Base-by-base conservation (phyloP, 495 filamentous ascomycete species). In the Emericellopsis terricola region DNA sequence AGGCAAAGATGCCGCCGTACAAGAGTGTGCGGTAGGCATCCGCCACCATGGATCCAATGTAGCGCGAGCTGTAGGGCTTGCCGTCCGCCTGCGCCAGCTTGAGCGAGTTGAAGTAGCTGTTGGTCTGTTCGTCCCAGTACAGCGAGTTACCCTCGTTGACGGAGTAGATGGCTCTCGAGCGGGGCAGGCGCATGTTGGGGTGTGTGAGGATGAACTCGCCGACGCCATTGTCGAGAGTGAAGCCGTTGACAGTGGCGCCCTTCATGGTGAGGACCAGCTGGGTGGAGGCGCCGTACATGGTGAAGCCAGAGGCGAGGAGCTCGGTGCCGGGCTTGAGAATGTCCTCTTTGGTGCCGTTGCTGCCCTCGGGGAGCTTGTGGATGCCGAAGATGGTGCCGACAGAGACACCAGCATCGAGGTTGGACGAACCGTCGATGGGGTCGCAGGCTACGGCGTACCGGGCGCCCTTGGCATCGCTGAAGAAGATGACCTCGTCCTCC, bases 121-220 rank as follows among this genome's bases (percentile, higher is more conserved):
- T 86, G 47, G 78, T 76, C 41, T 77, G 69, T 18, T 92, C 81
- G 24, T 89, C 78, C 89, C 89, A 97, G 67, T 94, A 94, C 37
- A 81, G 61, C 47, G 76, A 83, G 67, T 97, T 96, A 39, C 89
- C 89, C 62, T 97, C 89, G 59, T 97, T 97, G 59, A 93, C 85
- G 30, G 83, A 92, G 72, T 97, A 97, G 52, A 97, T 97, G 37
- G 74, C 61, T 30, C 86, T 68, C 53, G 65, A 65, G 50, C 64
- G 62, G 17, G 89, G 89, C 29, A 97, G 73, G 27, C 61, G 57
- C 86, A 97, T 96, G 51, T 94, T 60, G 19, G 89, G 87, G 57
- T 97, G 89, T 5, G 89, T 92, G 31, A 96, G 69, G 61, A 97
- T 97, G 63, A 97, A 97, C 64, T 97, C 89, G 54, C 89, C 89